Percentiles rank a stretch among this genome's conserved stretches.
Evolutionary conservation across 805 yeast genomes (phyloP).

Genomic region (Cyberlindnera americana): DNA sequence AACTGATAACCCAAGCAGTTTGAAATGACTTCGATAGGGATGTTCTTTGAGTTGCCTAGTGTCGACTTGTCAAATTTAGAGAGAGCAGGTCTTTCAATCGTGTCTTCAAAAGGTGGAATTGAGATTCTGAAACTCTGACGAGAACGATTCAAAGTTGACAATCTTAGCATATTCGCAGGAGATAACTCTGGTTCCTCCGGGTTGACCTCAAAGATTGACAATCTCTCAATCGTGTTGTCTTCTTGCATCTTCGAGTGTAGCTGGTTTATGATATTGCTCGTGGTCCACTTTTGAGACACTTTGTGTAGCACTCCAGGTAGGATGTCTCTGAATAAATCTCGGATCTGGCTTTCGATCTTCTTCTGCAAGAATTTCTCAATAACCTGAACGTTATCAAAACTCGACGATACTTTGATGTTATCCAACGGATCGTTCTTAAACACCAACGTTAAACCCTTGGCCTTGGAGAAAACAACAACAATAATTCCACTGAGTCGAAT

Average conservation of each 20-base stretch:
- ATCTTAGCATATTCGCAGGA: conserved; percentile 61
- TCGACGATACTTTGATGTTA: conserved; percentile 73
- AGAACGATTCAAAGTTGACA: conserved; percentile 65
- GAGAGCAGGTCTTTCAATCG: conserved; percentile 50
- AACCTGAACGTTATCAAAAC: conserved; percentile 83
- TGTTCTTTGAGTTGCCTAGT: conserved; percentile 18
- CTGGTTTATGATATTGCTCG: conserved; percentile 32
- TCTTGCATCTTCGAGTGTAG: conserved; percentile 22
- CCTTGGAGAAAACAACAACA: conserved; percentile 74
- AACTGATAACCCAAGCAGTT: conserved; percentile 4
- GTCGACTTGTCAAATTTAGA: conserved; percentile 22
- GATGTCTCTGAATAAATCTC: conserved; percentile 79
- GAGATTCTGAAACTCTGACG: conserved; percentile 78
- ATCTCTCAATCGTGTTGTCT: conserved; percentile 29
- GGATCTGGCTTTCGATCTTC: conserved; percentile 76
- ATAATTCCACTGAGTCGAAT: conserved; percentile 77
- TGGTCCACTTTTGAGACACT: conserved; percentile 63
- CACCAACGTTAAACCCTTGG: conserved; percentile 81
- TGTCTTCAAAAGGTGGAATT: conserved; percentile 54
- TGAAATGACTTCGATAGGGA: conserved; percentile 25
- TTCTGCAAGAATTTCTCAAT: conserved; percentile 78
- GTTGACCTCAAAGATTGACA: conserved; percentile 48
- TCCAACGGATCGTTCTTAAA: conserved; percentile 89
- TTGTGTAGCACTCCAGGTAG: conserved; percentile 78
- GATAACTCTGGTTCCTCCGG: conserved; percentile 60